Percentiles rank a stretch among this genome's conserved stretches.
Evolutionary conservation across 139 green algal species (phyloP).

Genomic region (Yamagishiella unicocca): DNA sequence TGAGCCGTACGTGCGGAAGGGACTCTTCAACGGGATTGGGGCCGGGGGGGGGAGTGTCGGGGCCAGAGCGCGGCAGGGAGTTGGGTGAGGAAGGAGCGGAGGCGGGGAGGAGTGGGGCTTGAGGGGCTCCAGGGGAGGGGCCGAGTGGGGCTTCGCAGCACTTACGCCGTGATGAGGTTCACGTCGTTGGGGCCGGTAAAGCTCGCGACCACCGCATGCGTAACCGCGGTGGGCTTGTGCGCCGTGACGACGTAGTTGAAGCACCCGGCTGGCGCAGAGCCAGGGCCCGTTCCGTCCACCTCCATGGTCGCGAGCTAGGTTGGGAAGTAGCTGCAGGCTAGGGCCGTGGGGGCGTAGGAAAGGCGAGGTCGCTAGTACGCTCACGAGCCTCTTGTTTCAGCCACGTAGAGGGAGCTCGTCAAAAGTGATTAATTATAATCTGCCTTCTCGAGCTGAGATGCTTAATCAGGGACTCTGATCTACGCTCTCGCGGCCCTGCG

Average conservation of each 20-base stretch:
- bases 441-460: neutral
- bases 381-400: neutral
- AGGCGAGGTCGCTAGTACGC: too few species aligned
- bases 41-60: too few species aligned
- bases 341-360: too few species aligned
- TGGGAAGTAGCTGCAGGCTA: neutral
- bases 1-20: too few species aligned
- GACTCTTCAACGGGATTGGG: too few species aligned
- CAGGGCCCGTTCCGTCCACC: constrained; percentile 3
- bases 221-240: constrained; percentile 93
- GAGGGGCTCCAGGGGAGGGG: too few species aligned
- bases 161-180: constrained; percentile 94
- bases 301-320: constrained; percentile 39
- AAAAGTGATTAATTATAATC: neutral
- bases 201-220: constrained; percentile 83
- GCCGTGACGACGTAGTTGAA: constrained; percentile 91
- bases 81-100: too few species aligned
- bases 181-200: constrained; percentile 88
- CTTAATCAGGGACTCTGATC: neutral
- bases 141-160: too few species aligned
- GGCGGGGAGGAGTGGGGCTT: too few species aligned
- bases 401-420: too few species aligned
- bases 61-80: too few species aligned
- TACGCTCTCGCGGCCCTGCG: neutral
- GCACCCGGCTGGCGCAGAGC: constrained; percentile 8